Evolutionary conservation across 106 monocot genomes (phyloP).

Genomic region (Alisma plantagoaquatica): DNA sequence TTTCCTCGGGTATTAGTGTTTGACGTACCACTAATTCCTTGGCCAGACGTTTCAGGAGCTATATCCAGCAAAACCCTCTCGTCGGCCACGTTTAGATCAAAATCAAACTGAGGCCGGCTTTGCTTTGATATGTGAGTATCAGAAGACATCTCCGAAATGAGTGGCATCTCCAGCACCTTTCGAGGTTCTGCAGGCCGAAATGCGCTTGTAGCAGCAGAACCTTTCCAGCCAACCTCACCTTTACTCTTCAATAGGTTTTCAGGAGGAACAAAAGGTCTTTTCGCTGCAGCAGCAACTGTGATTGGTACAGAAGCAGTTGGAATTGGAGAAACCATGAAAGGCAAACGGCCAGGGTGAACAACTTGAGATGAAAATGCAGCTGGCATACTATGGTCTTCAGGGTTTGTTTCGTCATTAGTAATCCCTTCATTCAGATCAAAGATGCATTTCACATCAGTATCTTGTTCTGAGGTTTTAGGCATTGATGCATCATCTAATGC

Average conservation of each 20-base stretch:
- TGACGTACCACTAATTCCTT: constrained; percentile 40
- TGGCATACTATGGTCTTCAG: too few species aligned
- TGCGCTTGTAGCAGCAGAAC: constrained; percentile 93
- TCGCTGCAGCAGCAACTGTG: constrained; percentile 70
- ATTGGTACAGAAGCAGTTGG: too few species aligned
- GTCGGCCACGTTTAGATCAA: constrained; percentile 80
- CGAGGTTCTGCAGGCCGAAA: constrained; percentile 90
- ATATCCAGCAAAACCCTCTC: constrained; percentile 53
- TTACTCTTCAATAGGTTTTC: constrained; percentile 45
- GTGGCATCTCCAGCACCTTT: constrained; percentile 57
- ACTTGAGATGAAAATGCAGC: too few species aligned
- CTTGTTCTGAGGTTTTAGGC: too few species aligned
- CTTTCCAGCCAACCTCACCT: constrained; percentile 80
- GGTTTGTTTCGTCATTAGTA: too few species aligned
- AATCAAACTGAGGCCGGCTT: constrained; percentile 37
- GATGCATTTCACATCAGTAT: too few species aligned
- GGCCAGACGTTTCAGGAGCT: constrained; percentile 30
- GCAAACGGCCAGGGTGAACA: too few species aligned
- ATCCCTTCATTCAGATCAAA: too few species aligned
- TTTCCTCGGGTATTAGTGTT: constrained; percentile 15
- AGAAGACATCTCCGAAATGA: constrained; percentile 26
- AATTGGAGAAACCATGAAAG: too few species aligned
- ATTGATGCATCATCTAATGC: too few species aligned
- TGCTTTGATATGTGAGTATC: constrained; percentile 28
- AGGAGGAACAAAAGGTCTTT: constrained; percentile 72